Conservation (phyloP, 345 rosid genomes). For the Xanthoceras sorbifolium region DNA sequence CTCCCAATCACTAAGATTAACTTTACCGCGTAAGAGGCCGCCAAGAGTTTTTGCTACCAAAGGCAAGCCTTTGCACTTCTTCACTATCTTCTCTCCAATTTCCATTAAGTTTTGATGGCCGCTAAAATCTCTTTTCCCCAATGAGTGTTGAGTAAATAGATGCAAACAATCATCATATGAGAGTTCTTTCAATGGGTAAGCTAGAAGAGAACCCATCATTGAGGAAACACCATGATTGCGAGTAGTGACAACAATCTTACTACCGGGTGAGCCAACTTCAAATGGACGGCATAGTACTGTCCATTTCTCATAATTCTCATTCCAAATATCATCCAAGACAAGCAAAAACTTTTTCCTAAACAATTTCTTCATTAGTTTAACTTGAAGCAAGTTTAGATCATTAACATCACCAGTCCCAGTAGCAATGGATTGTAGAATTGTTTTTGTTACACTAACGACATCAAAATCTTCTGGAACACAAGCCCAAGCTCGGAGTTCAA, state of each 20-base stretch:
- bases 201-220: neutral
- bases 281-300: neutral
- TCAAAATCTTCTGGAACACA: constrained; percentile 15
- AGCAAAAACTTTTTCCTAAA: constrained; percentile 18
- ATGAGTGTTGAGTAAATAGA: neutral
- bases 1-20: neutral
- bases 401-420: neutral
- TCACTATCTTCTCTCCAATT: constrained; percentile 5
- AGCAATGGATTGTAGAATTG: neutral
- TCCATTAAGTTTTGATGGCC: neutral
- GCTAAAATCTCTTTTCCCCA: neutral
- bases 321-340: constrained; percentile 35
- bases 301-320: constrained; percentile 7
- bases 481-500: constrained; percentile 19
- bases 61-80: constrained; percentile 8
- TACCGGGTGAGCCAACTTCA: neutral
- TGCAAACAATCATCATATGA: neutral
- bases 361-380: neutral
- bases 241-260: constrained; percentile 3
- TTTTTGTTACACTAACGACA: constrained; percentile 6
- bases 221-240: neutral
- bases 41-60: neutral
- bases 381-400: constrained; percentile 19
- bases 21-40: neutral
- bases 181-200: neutral